Evolutionary conservation across 2,329 filamentous ascomycete species (phyloP).

Genomic region (Phyllosticta citribraziliensis): DNA sequence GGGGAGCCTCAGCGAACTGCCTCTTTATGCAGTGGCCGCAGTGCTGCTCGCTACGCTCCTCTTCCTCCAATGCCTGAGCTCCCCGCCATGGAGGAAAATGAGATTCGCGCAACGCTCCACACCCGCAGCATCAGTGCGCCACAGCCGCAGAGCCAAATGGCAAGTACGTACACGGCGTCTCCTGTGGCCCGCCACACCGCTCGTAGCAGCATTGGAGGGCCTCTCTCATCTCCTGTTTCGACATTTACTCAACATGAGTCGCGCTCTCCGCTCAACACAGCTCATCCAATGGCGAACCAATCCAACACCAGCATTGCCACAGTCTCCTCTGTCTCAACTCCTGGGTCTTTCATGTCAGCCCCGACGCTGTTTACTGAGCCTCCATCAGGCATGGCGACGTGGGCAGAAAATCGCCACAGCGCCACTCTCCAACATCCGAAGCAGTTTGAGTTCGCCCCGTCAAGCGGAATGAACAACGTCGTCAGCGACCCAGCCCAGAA

Average conservation of each 20-base stretch:
- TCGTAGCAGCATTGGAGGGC: neutral
- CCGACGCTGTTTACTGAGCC: neutral
- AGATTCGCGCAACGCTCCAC: neutral
- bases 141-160: neutral
- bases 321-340: neutral
- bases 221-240: neutral
- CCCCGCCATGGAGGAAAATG: neutral
- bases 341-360: neutral
- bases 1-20: neutral
- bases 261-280: neutral
- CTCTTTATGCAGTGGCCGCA: neutral
- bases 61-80: conserved; percentile 5
- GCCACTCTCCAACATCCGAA: conserved; percentile 21
- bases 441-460: conserved; percentile 17
- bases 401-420: neutral
- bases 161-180: neutral
- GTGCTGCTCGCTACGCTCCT: neutral
- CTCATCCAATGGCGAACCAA: neutral
- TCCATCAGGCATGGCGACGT: neutral
- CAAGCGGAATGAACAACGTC: conserved; percentile 5
- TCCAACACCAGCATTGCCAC: neutral
- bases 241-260: neutral
- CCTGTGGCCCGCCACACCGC: neutral
- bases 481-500: conserved; percentile 34
- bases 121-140: neutral